phyloP scores from a whole-genome alignment of 495 filamentous ascomycete species.

The Lepraria neglecta region DNA sequence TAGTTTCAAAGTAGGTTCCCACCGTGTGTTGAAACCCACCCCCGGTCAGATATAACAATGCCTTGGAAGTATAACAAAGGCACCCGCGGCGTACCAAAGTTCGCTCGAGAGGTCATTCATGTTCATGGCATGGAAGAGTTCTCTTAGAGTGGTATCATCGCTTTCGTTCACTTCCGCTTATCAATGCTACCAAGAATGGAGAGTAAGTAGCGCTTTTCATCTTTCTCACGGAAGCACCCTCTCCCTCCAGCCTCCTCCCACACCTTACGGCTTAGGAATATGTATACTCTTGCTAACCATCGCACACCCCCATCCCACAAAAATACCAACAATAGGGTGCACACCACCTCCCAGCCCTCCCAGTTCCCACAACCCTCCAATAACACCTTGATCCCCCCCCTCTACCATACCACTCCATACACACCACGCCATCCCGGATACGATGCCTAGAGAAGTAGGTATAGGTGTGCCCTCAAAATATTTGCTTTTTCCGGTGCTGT shows the following conservation, averaged over 20 bases:
- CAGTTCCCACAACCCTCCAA: conserved; percentile 66
- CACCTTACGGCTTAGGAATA: conserved; percentile 82
- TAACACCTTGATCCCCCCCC: conserved; percentile 64
- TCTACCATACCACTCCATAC: conserved; percentile 71
- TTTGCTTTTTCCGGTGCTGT: conserved; percentile 77
- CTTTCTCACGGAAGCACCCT: neutral
- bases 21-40: no score
- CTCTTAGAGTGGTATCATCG: conserved; percentile 2
- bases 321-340: conserved; percentile 78
- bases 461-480: conserved; percentile 98
- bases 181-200: neutral
- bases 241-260: neutral
- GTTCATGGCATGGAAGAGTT: no score
- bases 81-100: no score
- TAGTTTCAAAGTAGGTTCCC: no score
- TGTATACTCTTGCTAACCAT: conserved; percentile 95
- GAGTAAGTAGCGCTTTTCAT: neutral
- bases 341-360: conserved; percentile 66
- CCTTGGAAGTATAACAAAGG: no score
- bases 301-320: conserved; percentile 75
- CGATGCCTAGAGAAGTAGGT: conserved; percentile 77
- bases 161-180: neutral
- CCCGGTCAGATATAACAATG: no score
- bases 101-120: no score
- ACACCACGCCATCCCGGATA: conserved; percentile 84